Base-by-base conservation (phyloP, 495 filamentous ascomycete species). In the Xylaria telfairii region DNA sequence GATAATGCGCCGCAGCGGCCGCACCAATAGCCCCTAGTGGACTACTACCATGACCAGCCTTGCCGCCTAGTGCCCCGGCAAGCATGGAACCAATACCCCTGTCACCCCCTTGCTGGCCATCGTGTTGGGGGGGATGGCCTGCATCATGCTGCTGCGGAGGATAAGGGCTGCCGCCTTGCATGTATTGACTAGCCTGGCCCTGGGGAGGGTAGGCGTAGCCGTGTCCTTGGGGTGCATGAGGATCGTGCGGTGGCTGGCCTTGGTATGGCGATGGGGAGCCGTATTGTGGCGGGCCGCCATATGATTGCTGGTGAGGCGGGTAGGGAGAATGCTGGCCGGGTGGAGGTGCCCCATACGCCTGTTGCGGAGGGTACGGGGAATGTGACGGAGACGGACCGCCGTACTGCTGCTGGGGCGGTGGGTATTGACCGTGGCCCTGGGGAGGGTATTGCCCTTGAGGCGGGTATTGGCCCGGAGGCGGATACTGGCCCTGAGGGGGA, bases 11-110 rank as follows among this genome's bases (percentile, higher is more conserved):
- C 0, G 73, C 73, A 1, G 73, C 75, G 0, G 73, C 76, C 1
- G 72, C 72, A 0, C 75, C 74, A 30, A 77, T 34, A 10, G 74
- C 71, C 2, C 69, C 74, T 6, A 76, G 37, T 0, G 74, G 61
- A 24, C 63, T 24, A 13, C 69, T 56, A 19, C 72, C 68, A 10
- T 67, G 54, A 19, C 65, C 68, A 17, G 67, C 60, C 30, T 72
- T 75, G n/a, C 68, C 70, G 17, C 59, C 73, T 24, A 76, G 44
- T 21, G 61, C 66, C 34, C 68, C 70, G 37, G 65, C 67, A 21
- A 77, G 53, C 13, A 76, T 51, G 13, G 76, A 76, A 3, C 74
- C 76, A 5, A 78, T 65, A 8, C 75, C 75, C 67, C 61, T 73
- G 3, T 78, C 76, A n/a, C 54, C 63, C 21, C 56, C 75, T 21